Percentiles rank a stretch among this genome's conserved stretches.
Evolutionary conservation across 129 eudicot species (phyloP).

Genomic region (Dittrichia graveolens): DNA sequence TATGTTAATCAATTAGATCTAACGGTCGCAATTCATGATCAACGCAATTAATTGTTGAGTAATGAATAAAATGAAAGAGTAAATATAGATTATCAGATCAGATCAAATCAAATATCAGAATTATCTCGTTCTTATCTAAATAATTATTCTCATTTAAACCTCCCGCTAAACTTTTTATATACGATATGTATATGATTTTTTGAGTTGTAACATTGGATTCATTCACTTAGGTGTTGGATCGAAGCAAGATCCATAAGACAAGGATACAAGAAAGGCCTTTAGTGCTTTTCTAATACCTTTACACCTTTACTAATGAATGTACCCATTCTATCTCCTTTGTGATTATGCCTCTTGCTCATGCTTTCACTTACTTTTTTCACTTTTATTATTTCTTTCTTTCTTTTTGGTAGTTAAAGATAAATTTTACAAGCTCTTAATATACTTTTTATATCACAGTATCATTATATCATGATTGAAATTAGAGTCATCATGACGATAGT

Average conservation of each 20-base stretch:
- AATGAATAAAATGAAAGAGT: no score
- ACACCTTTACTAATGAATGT: conserved; percentile 47
- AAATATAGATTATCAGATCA: no score
- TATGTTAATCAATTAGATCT: no score
- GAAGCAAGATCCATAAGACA: conserved; percentile 43
- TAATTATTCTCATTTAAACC: no score
- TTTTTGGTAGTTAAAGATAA: background rate
- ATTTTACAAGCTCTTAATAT: background rate
- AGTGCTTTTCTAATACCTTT: conserved; percentile 34
- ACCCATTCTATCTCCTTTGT: conserved; percentile 27
- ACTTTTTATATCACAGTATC: background rate
- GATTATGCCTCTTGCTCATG: conserved; percentile 33
- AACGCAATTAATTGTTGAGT: no score
- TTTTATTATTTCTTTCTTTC: background rate
- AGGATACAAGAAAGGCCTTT: conserved; percentile 30
- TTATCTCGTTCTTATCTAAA: no score
- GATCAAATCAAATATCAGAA: no score
- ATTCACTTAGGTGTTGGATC: conserved; percentile 27
- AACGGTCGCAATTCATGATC: no score
- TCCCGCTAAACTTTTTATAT: no score
- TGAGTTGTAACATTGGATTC: conserved; percentile 34
- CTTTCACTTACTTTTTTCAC: conserved; percentile 33
- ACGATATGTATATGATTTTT: conserved; percentile 6
- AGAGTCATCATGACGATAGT: no score
- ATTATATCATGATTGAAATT: background rate